Evolutionary conservation across 495 filamentous ascomycete species (phyloP), one percentile per base, ranked within the genome.

Genomic region (Podospora tetraspora): DNA sequence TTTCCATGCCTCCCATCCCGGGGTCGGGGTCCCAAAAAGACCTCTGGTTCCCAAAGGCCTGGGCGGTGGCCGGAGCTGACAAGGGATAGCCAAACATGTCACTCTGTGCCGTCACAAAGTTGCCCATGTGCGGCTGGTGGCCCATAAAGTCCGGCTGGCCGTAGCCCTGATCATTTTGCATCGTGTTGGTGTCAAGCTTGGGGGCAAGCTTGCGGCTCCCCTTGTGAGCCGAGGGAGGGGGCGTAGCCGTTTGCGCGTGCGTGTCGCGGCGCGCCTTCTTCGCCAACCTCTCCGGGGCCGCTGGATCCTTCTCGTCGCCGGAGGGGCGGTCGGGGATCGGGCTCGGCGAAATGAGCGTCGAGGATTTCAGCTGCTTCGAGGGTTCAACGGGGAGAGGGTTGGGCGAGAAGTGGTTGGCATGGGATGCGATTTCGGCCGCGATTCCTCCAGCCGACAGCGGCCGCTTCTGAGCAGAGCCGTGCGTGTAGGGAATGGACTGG

Each of bases 21-120:
- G 81, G 71, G 61, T 87, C 84, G 16, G 89, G 81, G 68, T 94
- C 92, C 91, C 91, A 95, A 74, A 93, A 93, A 27, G 89, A 76
- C 64, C 87, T 86, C 57, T 88, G 84, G 69, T 89, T 87, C 8
- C 84, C 84, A 66, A 89, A 89, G 63, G 85, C 84, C 10, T 90
- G 87, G 23, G 88, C 91, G 7, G 87, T 84, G 52, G 89, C 86
- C 1, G 92, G 88, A 32, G 91, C 90, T 3, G 91, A 86, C 67
- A 90, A 84, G 12, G 85, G 86, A 70, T 92, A 89, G 29, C 87
- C 85, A 71, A 93, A 92, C 73, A 84, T 76, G 62, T 83, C 81
- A 56, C 71, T 74, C 37, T 78, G 77, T 11, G 75, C 71, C 23
- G 76, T 73, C 43, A 78, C 76, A 63, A 77, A 82, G 65, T 60